Evolutionary conservation across 2,329 filamentous ascomycete species (phyloP).

Genomic region (Dactylellina haptotyla): DNA sequence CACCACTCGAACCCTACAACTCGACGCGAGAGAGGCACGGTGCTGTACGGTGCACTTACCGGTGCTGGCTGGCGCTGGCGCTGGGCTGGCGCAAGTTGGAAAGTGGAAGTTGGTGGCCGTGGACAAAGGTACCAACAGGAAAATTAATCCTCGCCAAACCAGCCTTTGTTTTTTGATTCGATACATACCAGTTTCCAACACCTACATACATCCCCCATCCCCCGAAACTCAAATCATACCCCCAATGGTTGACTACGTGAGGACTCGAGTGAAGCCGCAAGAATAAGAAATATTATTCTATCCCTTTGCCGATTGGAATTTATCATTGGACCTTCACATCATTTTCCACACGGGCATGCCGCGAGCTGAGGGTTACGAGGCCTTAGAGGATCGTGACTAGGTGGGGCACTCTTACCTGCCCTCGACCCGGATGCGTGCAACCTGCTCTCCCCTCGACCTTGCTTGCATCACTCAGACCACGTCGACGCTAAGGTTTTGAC

Average conservation of each 20-base stretch:
- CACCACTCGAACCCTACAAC: constrained; percentile 32
- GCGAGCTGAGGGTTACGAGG: constrained; percentile 51
- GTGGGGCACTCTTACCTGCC: constrained; percentile 37
- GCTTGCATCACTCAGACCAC: constrained; percentile 50
- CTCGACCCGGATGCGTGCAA: constrained; percentile 31
- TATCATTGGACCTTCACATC: constrained; percentile 47
- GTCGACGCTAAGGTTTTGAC: constrained; percentile 53
- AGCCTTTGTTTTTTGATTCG: constrained; percentile 35
- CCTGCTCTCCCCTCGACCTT: constrained; percentile 32
- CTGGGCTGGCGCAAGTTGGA: too few species aligned
- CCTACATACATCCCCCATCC: too few species aligned
- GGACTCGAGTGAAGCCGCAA: background rate
- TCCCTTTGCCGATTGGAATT: constrained; percentile 40
- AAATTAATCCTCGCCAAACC: too few species aligned
- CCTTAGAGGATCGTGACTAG: constrained; percentile 47
- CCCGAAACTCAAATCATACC: constrained; percentile 24
- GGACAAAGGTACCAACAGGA: too few species aligned
- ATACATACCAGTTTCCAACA: constrained; percentile 18
- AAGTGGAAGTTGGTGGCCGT: too few species aligned
- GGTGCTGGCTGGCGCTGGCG: background rate
- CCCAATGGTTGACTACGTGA: constrained; percentile 6
- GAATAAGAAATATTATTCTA: constrained; percentile 47
- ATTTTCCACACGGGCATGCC: constrained; percentile 47
- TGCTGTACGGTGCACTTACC: background rate
- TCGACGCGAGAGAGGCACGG: constrained; percentile 42